A percentile compares a stretch with the other conserved stretches of the same genome.
These are phyloP conservation scores for Sideroxylon spinosum DNA, from an alignment of 179 eudicot species.

Conservation along the genomic window DNA sequence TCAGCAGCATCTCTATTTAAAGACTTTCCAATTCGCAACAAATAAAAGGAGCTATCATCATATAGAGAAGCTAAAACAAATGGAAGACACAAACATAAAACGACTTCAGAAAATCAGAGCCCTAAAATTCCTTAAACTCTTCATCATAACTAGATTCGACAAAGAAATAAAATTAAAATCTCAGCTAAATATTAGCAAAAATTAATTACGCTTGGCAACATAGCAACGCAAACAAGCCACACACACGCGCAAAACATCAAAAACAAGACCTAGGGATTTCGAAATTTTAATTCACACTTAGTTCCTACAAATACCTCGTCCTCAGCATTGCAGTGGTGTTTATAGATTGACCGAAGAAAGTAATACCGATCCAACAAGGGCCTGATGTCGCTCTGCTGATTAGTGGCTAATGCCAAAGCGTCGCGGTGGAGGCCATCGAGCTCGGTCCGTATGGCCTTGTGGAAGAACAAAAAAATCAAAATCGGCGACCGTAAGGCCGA, in stretches of 20 bases:
- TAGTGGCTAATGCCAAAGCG: conserved; percentile 63
- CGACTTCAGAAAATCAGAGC: not conserved
- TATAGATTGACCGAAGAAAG: conserved; percentile 70
- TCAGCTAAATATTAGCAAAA: not conserved
- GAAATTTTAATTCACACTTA: not conserved
- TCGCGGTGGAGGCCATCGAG: conserved; percentile 78
- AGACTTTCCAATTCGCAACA: not conserved
- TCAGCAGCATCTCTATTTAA: not conserved
- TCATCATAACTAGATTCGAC: not conserved
- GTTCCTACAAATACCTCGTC: conserved; percentile 59
- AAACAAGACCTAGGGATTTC: not conserved
- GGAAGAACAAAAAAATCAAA: conserved; percentile 75
- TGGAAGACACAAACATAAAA: not conserved
- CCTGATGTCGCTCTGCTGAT: conserved; percentile 47
- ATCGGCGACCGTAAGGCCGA: conserved; percentile 66
- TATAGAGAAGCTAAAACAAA: too few species aligned
- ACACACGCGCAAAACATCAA: not conserved
- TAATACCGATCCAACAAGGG: conserved; percentile 63
- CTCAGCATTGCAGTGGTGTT: conserved; percentile 97
- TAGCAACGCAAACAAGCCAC: not conserved
- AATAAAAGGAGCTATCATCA: not conserved
- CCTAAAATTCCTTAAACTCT: not conserved
- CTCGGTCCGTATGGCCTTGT: conserved; percentile 79
- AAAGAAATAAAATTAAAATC: not conserved
- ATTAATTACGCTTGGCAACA: not conserved